phyloP scores from a whole-genome alignment of 2,329 filamentous ascomycete species.

The Cercospora nicotianae region DNA sequence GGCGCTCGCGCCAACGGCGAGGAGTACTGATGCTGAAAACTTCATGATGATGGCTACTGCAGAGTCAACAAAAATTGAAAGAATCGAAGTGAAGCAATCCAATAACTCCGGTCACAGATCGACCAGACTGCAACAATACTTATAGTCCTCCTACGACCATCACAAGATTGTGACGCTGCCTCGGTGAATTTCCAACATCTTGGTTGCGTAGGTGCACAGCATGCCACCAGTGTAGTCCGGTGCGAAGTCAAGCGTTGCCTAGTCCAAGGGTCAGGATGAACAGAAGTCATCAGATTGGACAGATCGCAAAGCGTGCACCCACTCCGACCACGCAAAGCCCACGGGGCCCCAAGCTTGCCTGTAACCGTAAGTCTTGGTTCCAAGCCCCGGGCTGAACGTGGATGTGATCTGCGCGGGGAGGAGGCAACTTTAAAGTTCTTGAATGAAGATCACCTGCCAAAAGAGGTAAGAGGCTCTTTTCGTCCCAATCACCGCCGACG shows the following conservation, averaged over 20 bases:
- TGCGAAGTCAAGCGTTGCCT: neutral
- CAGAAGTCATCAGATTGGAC: constrained; percentile 2
- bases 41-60: constrained; percentile 16
- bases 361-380: neutral
- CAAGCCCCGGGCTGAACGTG: neutral
- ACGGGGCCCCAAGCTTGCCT: neutral
- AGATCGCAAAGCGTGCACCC: neutral
- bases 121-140: neutral
- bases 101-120: neutral
- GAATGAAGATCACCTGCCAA: neutral
- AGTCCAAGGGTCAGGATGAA: neutral
- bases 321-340: neutral
- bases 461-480: neutral
- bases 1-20: constrained; percentile 16
- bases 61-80: neutral
- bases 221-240: neutral
- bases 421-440: neutral
- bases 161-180: neutral
- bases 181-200: neutral
- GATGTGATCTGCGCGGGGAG: constrained; percentile 5
- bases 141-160: neutral
- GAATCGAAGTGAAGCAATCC: neutral
- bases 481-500: neutral
- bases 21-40: constrained; percentile 6
- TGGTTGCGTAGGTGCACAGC: neutral